Evolutionary conservation across 2,329 filamentous ascomycete species (phyloP).

Genomic region (Stachybotrys chartarum): DNA sequence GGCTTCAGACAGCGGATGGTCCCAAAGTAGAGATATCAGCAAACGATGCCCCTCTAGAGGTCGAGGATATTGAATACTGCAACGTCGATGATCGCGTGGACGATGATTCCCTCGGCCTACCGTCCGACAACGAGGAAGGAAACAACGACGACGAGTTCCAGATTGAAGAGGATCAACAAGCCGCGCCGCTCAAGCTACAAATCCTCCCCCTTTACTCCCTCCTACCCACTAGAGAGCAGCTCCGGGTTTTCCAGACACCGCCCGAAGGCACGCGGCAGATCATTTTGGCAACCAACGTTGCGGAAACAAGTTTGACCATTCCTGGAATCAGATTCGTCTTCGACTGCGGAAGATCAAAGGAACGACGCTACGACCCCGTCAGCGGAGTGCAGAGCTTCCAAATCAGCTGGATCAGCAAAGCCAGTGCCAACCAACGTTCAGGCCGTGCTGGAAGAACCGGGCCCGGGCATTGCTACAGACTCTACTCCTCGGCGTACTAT

Average conservation of each 20-base stretch:
- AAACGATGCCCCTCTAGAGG: constrained; percentile 70
- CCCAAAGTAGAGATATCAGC: constrained; percentile 70
- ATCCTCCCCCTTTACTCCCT: constrained; percentile 92
- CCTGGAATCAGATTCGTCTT: constrained; percentile 94
- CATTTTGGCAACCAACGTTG: constrained; percentile 90
- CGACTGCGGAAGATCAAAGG: constrained; percentile 86
- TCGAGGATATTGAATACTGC: constrained; percentile 81
- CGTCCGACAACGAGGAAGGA: constrained; percentile 51
- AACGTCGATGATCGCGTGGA: constrained; percentile 56
- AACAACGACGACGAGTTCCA: constrained; percentile 61
- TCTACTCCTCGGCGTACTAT: constrained; percentile 93
- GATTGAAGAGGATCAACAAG: constrained; percentile 53
- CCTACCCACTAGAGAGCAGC: constrained; percentile 81
- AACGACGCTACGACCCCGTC: constrained; percentile 77
- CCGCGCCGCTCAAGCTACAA: constrained; percentile 68
- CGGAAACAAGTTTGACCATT: constrained; percentile 94
- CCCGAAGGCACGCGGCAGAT: constrained; percentile 80
- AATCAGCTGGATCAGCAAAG: constrained; percentile 95
- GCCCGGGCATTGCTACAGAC: constrained; percentile 87
- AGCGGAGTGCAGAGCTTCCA: constrained; percentile 95
- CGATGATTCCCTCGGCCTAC: constrained; percentile 52
- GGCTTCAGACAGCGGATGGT: constrained; percentile 47
- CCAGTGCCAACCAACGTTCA: constrained; percentile 82
- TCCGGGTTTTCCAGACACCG: constrained; percentile 79
- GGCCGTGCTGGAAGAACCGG: constrained; percentile 94